phyloP scores from a whole-genome alignment of 2,329 filamentous ascomycete species.

The Aspergillus ustus region DNA sequence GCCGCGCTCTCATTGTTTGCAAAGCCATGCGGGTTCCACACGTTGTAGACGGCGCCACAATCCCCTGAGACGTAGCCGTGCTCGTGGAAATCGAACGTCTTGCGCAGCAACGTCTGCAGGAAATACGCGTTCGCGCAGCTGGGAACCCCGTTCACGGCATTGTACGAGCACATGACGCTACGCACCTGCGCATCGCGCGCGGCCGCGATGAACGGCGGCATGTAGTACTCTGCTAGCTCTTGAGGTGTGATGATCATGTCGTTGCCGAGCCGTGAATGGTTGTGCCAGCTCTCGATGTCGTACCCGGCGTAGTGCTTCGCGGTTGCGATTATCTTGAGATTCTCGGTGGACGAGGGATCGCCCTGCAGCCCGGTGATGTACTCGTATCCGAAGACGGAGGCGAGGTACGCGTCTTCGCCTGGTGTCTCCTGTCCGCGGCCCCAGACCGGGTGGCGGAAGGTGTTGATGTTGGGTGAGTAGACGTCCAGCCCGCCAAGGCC shows the following conservation, averaged over 20 bases:
- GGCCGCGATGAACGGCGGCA: constrained; percentile 68
- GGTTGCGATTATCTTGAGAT: constrained; percentile 53
- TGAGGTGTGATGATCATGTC: constrained; percentile 62
- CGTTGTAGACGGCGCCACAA: constrained; percentile 66
- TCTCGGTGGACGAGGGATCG: constrained; percentile 35
- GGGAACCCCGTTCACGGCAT: constrained; percentile 68
- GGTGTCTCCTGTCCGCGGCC: constrained; percentile 66
- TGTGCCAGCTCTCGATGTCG: constrained; percentile 57
- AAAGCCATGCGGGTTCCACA: constrained; percentile 61
- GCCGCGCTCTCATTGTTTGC: constrained; percentile 50
- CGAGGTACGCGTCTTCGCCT: constrained; percentile 59
- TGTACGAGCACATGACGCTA: constrained; percentile 68
- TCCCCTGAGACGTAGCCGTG: constrained; percentile 68
- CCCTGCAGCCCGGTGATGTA: constrained; percentile 61
- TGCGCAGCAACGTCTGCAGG: constrained; percentile 65
- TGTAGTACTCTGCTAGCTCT: constrained; percentile 70
- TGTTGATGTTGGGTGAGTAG: constrained; percentile 68
- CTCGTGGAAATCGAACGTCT: constrained; percentile 68
- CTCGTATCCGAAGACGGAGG: constrained; percentile 55
- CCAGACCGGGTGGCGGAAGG: constrained; percentile 67
- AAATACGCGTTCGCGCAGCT: constrained; percentile 68
- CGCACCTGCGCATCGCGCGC: constrained; percentile 61
- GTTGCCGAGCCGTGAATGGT: constrained; percentile 55
- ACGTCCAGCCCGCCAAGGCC: constrained; percentile 48
- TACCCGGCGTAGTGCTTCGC: constrained; percentile 66